A percentile compares a stretch with the other conserved stretches of the same genome.
phyloP scores from a whole-genome alignment of 2,329 filamentous ascomycete species.

The Ciborinia camelliae region DNA sequence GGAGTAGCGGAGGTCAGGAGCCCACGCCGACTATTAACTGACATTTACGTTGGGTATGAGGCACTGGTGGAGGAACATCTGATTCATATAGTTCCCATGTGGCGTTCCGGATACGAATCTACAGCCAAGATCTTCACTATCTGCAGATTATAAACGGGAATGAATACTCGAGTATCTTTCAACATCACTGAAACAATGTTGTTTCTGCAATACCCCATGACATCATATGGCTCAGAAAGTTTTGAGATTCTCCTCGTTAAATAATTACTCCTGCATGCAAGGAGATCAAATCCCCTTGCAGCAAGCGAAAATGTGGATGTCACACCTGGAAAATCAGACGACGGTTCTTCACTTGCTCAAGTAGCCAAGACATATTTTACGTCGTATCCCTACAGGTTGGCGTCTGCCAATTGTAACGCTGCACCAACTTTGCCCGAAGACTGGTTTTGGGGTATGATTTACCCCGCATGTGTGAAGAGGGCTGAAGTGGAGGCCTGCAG shows the following conservation, averaged over 20 bases:
- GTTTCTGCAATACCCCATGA: neutral
- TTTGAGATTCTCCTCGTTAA: too few species aligned
- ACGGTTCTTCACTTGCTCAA: neutral
- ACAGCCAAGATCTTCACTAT: neutral
- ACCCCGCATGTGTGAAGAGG: constrained; percentile 13
- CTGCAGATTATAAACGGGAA: neutral
- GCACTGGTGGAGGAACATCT: neutral
- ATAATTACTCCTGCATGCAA: neutral
- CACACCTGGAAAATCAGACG: neutral
- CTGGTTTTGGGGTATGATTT: neutral
- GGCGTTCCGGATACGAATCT: neutral
- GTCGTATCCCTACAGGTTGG: neutral
- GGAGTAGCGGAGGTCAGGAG: too few species aligned
- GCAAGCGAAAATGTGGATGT: neutral
- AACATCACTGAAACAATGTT: too few species aligned
- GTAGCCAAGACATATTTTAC: constrained; percentile 8
- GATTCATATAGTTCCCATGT: neutral
- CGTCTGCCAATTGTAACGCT: constrained; percentile 8
- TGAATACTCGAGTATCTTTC: too few species aligned
- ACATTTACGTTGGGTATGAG: neutral
- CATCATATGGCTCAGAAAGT: neutral
- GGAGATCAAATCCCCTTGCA: neutral
- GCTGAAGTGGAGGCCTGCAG: neutral
- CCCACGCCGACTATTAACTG: too few species aligned
- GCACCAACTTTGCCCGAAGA: constrained; percentile 8